Evolutionary conservation across 2,329 filamentous ascomycete genomes (phyloP).

Genomic region (Calonectria pseudoturangicola): DNA sequence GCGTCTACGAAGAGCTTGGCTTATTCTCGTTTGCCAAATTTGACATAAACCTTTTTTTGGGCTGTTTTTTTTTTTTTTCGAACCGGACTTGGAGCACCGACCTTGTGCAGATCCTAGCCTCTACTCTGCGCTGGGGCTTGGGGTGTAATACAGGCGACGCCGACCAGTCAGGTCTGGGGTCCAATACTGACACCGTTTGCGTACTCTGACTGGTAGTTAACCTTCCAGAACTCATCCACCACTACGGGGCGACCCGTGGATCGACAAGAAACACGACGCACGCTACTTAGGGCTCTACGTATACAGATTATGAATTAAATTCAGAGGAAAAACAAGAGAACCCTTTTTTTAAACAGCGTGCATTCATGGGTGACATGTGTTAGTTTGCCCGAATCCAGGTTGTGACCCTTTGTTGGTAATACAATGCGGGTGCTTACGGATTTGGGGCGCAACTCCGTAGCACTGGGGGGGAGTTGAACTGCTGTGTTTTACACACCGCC

Average conservation of each 20-base stretch:
- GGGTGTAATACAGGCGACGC: not conserved
- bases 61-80: not conserved
- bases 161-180: not conserved
- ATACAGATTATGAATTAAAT: not conserved
- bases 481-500: constrained; percentile 31
- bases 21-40: constrained; percentile 8
- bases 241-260: constrained; percentile 25
- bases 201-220: not conserved
- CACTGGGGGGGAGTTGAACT: constrained; percentile 13
- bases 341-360: not conserved
- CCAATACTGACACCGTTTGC: not conserved
- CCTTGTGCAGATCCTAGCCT: not conserved
- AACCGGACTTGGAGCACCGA: not conserved
- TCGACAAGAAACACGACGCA: constrained; percentile 9
- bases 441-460: constrained; percentile 28
- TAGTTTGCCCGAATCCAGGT: not conserved
- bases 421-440: constrained; percentile 20
- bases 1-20: not conserved
- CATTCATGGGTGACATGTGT: not conserved
- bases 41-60: constrained; percentile 1
- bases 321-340: not conserved
- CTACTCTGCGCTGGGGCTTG: not conserved
- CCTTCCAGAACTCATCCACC: not conserved
- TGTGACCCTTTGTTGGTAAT: not conserved
- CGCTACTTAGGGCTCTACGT: not conserved